phyloP scores from a whole-genome alignment of 495 filamentous ascomycete species.

The Amniculicola lignicola region DNA sequence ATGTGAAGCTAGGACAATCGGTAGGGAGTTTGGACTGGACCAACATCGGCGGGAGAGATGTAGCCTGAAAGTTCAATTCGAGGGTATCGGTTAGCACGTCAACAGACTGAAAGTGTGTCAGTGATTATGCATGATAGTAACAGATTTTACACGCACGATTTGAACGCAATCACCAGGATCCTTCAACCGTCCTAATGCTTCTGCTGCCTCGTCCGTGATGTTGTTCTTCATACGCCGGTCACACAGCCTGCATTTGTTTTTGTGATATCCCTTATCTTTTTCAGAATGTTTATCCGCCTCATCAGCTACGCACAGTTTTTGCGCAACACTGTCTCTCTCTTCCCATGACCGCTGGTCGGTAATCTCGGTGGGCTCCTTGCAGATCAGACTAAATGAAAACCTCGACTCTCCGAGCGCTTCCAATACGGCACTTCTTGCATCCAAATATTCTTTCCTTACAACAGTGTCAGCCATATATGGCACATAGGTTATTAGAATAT shows the following conservation, averaged over 20 bases:
- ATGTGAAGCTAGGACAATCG: slow-evolving; percentile 14
- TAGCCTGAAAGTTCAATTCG: slow-evolving; percentile 3
- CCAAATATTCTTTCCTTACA: slow-evolving; percentile 1
- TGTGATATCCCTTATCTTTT: slow-evolving; percentile 8
- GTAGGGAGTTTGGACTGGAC: slow-evolving; percentile 4
- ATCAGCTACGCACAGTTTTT: background rate
- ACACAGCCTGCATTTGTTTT: slow-evolving; percentile 22
- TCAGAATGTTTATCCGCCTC: background rate
- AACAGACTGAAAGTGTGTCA: slow-evolving; percentile 2
- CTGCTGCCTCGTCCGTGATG: background rate
- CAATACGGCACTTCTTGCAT: background rate
- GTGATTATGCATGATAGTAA: background rate
- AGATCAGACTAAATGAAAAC: slow-evolving; percentile 9
- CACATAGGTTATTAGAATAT: slow-evolving; percentile 16
- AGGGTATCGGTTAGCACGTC: slow-evolving; percentile 9
- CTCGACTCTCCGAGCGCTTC: background rate
- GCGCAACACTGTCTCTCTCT: background rate
- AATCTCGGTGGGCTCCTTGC: slow-evolving; percentile 15
- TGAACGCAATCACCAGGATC: slow-evolving; percentile 14
- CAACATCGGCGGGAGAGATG: background rate
- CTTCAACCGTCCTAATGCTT: background rate
- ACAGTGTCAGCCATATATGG: slow-evolving; percentile 7
- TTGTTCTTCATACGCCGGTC: slow-evolving; percentile 25
- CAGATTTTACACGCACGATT: slow-evolving; percentile 1
- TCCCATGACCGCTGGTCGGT: slow-evolving; percentile 17